Base-by-base conservation (phyloP, 176 grass and related monocot genomes). In the Carex myosuroides region DNA sequence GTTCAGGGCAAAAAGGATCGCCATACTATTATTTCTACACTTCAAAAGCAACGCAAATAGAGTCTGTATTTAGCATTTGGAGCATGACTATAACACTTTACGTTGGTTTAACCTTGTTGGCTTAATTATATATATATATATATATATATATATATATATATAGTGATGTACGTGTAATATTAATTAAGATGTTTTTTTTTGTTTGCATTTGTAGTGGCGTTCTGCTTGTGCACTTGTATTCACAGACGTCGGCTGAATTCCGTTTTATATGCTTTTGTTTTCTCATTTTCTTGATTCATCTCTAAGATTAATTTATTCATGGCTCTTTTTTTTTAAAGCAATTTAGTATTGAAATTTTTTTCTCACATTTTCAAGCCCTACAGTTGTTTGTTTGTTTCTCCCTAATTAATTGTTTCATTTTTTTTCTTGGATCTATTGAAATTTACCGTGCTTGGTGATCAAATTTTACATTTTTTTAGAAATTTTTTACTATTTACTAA, bases 21-120 rank as follows among this genome's bases (percentile, higher is more conserved):
- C 59, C 85, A 6, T 95, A 95, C 69, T 95, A 95, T 78, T 95
- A 95, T 60, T 85, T 95, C 74, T 95, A 91, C 86, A 88, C 91
- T 79, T 90, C 93, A 4, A 79, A 84, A 32, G 77, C 88, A 39
- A 52, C 26, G 52, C 81, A 50, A 86, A 22, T 65, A 29, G 55
- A 50, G 22, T 76, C 79, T 74, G 50, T 81, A 30, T 48, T 80
- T 12, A 80, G 30, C 37, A 58, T 86, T 60, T 89, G 69, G 56
- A 60, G 84, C 11, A 18, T 83, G 1, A 54, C 84, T 64, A 18
- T 90, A 2, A 0, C 79, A 3, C 79, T 87, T 37, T 55, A 86
- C 33, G 55, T 84, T 55, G 72, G 35, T 64, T 46, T 85, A 77
- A 21, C 54, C 53, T 60, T 85, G 71, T 71, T 85, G 71, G 60